Evolutionary conservation across 2,329 filamentous ascomycete genomes (phyloP).

Genomic region (Curvularia sp.): DNA sequence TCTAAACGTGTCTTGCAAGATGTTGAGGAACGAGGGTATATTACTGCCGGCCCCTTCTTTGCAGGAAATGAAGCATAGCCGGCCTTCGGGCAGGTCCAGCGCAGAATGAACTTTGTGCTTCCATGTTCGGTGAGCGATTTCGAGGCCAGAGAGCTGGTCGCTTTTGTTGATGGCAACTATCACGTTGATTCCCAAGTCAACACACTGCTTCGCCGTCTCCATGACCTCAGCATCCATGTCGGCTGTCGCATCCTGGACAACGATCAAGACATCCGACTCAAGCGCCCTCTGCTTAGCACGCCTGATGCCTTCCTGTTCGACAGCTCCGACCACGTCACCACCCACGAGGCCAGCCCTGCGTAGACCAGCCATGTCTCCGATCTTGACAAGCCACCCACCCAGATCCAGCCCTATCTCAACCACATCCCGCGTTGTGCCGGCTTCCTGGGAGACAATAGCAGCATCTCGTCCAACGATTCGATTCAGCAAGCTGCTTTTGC

Average conservation of each 20-base stretch:
- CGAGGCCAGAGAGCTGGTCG: slow-evolving; percentile 58
- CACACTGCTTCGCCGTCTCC: slow-evolving; percentile 60
- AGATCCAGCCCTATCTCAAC: slow-evolving; percentile 92
- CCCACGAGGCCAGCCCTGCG: slow-evolving; percentile 57
- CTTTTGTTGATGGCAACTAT: slow-evolving; percentile 68
- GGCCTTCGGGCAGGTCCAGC: slow-evolving; percentile 46
- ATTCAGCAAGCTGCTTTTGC: slow-evolving; percentile 94
- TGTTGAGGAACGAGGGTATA: slow-evolving; percentile 72
- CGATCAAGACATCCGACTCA: slow-evolving; percentile 85
- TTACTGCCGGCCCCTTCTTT: slow-evolving; percentile 68
- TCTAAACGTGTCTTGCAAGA: slow-evolving; percentile 72
- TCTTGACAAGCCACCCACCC: slow-evolving; percentile 87
- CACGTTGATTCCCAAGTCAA: slow-evolving; percentile 60
- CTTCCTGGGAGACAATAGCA: slow-evolving; percentile 91
- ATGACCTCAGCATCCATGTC: slow-evolving; percentile 70
- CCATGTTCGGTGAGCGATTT: slow-evolving; percentile 24
- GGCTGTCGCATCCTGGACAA: slow-evolving; percentile 71
- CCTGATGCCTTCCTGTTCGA: slow-evolving; percentile 91
- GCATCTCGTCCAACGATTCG: slow-evolving; percentile 88
- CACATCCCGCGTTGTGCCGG: slow-evolving; percentile 92
- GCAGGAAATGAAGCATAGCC: slow-evolving; percentile 75
- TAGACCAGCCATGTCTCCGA: slow-evolving; percentile 94
- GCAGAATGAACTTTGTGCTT: slow-evolving; percentile 29
- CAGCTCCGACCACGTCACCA: slow-evolving; percentile 64
- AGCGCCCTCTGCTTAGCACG: slow-evolving; percentile 81